Evolutionary conservation across 2,329 filamentous ascomycete genomes (phyloP).

Genomic region (Trichoderma cornu-damae): DNA sequence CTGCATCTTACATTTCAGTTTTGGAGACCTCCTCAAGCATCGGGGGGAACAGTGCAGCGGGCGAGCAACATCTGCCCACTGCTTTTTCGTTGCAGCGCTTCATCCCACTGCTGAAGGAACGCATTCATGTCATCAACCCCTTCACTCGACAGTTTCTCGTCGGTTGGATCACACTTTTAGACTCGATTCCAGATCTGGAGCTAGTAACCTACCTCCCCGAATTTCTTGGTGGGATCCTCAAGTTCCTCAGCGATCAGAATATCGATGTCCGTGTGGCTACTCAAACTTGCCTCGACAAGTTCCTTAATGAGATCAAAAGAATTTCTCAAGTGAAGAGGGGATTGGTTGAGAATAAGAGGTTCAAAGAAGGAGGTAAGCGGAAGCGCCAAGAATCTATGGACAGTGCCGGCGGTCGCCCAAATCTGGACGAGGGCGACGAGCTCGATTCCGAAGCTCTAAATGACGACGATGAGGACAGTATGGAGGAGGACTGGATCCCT

Average conservation of each 20-base stretch:
- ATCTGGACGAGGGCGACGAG: slow-evolving; percentile 56
- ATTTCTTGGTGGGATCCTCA: slow-evolving; percentile 83
- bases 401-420: slow-evolving; percentile 54
- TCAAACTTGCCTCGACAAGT: slow-evolving; percentile 81
- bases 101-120: slow-evolving; percentile 87
- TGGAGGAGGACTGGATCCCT: slow-evolving; percentile 92
- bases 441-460: slow-evolving; percentile 52
- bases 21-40: slow-evolving; percentile 56
- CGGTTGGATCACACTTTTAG: slow-evolving; percentile 89
- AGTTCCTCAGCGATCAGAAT: slow-evolving; percentile 87
- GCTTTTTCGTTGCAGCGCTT: slow-evolving; percentile 90
- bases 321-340: slow-evolving; percentile 91
- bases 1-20: slow-evolving; percentile 88
- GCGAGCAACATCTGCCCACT: slow-evolving; percentile 59
- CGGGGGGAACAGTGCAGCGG: slow-evolving; percentile 43
- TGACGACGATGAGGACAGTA: slow-evolving; percentile 56
- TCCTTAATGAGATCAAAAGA: slow-evolving; percentile 87
- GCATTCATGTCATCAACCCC: slow-evolving; percentile 89
- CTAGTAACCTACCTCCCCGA: slow-evolving; percentile 88
- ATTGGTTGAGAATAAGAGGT: slow-evolving; percentile 77
- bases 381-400: slow-evolving; percentile 68
- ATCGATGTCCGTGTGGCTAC: slow-evolving; percentile 92
- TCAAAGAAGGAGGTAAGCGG: slow-evolving; percentile 59
- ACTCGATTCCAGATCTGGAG: slow-evolving; percentile 95
- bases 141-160: slow-evolving; percentile 94